These are phyloP conservation scores for Xylaria sp. DNA, from an alignment of 2,329 filamentous ascomycete species.

Conservation along the genomic window DNA sequence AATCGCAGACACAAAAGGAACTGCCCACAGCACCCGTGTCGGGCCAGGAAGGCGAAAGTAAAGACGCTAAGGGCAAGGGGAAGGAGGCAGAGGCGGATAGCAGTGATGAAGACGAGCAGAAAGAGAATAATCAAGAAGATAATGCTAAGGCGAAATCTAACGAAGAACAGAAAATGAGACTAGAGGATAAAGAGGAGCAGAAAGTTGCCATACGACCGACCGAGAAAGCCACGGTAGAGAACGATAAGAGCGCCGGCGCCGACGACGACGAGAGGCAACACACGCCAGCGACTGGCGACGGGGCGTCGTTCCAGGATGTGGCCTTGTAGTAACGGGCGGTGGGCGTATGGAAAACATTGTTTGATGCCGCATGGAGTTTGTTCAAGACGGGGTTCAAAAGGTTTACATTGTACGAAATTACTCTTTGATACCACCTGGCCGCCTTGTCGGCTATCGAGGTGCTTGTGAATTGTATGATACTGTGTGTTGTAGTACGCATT, in stretches of 20 bases:
- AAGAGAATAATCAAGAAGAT: constrained; percentile 49
- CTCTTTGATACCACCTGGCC: constrained; percentile 23
- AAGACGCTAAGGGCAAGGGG: constrained; percentile 39
- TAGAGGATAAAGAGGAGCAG: constrained; percentile 66
- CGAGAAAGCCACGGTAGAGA: constrained; percentile 50
- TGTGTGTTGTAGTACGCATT: constrained; percentile 8
- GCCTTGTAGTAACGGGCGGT: constrained; percentile 57
- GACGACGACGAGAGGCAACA: constrained; percentile 55
- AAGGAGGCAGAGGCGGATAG: constrained; percentile 37
- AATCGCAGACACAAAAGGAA: constrained; percentile 44
- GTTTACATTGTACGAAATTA: constrained; percentile 17
- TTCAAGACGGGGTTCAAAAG: constrained; percentile 24
- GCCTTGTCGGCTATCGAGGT: constrained; percentile 8
- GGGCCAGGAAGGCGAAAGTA: constrained; percentile 34
- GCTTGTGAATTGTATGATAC: constrained; percentile 25
- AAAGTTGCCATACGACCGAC: constrained; percentile 62
- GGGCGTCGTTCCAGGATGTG: constrained; percentile 72
- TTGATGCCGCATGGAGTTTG: constrained; percentile 40
- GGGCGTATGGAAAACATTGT: constrained; percentile 14
- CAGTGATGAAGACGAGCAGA: constrained; percentile 46
- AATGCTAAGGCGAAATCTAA: constrained; percentile 44
- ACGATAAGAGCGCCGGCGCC: constrained; percentile 49
- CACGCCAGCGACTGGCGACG: constrained; percentile 63
- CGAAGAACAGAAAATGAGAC: constrained; percentile 67
- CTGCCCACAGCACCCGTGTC: constrained; percentile 45